Percentiles rank a stretch among this genome's conserved stretches.
Conservation (phyloP, 768 basidiomycete species). For the Mycena capillaripes region DNA sequence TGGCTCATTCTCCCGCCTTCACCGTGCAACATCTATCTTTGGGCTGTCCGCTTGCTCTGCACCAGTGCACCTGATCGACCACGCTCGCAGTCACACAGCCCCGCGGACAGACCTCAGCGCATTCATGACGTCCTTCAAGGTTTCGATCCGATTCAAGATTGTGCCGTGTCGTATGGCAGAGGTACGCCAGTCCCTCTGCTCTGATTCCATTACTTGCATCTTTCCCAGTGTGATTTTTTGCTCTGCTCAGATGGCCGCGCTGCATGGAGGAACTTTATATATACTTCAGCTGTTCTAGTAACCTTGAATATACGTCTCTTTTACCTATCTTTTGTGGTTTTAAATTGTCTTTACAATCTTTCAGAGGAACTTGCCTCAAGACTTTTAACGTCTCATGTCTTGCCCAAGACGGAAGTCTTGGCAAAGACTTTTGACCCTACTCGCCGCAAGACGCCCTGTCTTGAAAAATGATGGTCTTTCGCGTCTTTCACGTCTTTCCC, state of each 20-base stretch:
- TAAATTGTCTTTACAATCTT: too few species aligned
- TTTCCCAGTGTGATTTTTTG: background rate
- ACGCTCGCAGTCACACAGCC: background rate
- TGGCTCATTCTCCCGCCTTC: too few species aligned
- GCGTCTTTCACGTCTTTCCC: too few species aligned
- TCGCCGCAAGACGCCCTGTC: too few species aligned
- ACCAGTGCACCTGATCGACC: background rate
- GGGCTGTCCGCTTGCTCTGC: background rate
- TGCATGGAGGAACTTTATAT: background rate
- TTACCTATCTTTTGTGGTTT: too few species aligned
- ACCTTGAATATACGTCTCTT: background rate
- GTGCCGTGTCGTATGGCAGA: background rate
- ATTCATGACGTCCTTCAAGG: background rate
- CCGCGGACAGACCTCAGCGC: background rate
- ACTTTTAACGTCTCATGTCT: too few species aligned
- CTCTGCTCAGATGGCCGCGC: background rate
- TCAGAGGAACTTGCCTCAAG: too few species aligned
- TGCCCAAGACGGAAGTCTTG: too few species aligned
- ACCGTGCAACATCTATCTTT: background rate
- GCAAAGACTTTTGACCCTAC: too few species aligned
- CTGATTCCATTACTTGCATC: background rate
- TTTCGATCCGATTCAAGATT: background rate
- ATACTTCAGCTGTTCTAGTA: background rate
- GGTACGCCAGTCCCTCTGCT: background rate
- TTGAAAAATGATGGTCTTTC: too few species aligned